Evolutionary conservation across 768 basidiomycete genomes (phyloP).

Genomic region (Boletus pseudopeckii): DNA sequence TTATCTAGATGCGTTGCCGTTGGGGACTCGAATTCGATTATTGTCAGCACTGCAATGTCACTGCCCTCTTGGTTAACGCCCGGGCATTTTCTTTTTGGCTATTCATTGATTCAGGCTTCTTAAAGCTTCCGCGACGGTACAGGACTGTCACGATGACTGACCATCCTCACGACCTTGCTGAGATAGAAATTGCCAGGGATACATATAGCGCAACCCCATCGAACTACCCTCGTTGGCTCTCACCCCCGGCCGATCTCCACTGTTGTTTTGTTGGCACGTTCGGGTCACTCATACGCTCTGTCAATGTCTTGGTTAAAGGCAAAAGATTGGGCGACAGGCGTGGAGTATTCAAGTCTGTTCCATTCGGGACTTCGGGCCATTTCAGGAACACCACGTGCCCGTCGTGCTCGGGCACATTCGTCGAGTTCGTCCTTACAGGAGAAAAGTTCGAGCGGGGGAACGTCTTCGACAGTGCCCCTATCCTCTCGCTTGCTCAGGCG

Average conservation of each 20-base stretch:
- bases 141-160: neutral
- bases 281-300: neutral
- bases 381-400: constrained; percentile 13
- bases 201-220: constrained; percentile 24
- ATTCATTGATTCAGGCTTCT: neutral
- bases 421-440: constrained; percentile 4
- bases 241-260: neutral
- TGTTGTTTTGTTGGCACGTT: neutral
- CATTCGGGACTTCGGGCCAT: constrained; percentile 35
- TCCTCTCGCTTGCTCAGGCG: constrained; percentile 11
- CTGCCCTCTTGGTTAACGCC: neutral
- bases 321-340: constrained; percentile 28
- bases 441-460: neutral
- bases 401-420: constrained; percentile 6
- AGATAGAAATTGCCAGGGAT: constrained; percentile 15
- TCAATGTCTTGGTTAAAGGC: constrained; percentile 31
- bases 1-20: constrained; percentile 11
- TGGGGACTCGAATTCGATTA: neutral
- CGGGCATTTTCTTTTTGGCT: constrained; percentile 11
- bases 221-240: neutral
- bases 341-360: constrained; percentile 35
- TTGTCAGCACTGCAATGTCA: constrained; percentile 10
- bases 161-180: constrained; percentile 14
- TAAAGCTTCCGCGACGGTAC: constrained; percentile 2
- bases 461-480: neutral